phyloP scores from a whole-genome alignment of 805 yeast genomes.

The Metschnikowia amazonensis region DNA sequence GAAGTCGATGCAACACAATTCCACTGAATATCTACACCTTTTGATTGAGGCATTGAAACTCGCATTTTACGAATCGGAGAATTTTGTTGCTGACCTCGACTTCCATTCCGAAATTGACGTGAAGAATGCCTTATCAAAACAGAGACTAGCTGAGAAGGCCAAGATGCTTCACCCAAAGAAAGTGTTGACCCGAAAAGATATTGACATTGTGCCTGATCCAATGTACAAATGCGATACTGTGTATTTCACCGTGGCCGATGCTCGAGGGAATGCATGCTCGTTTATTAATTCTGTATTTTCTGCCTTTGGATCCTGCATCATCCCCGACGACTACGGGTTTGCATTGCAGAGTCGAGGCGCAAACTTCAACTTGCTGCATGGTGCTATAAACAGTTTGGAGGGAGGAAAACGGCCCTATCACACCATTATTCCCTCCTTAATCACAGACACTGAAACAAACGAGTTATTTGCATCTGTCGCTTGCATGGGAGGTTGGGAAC shows the following conservation, averaged over 20 bases:
- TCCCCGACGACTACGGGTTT: constrained; percentile 65
- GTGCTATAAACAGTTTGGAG: constrained; percentile 56
- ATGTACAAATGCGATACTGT: constrained; percentile 18
- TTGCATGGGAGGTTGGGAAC: constrained; percentile 85
- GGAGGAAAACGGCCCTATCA: constrained; percentile 76
- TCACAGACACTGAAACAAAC: constrained; percentile 39
- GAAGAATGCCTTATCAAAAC: constrained; percentile 38
- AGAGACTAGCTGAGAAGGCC: constrained; percentile 10
- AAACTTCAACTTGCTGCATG: constrained; percentile 60
- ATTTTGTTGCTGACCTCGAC: constrained; percentile 61
- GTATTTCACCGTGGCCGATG: constrained; percentile 16
- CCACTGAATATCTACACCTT: constrained; percentile 64
- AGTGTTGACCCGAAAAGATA: constrained; percentile 12
- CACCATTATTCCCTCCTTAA: constrained; percentile 79
- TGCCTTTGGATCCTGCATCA: constrained; percentile 65
- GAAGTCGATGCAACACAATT: constrained; percentile 52
- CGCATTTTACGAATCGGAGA: constrained; percentile 72
- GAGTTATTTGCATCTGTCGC: constrained; percentile 68
- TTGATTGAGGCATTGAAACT: constrained; percentile 69
- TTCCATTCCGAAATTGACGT: constrained; percentile 35
- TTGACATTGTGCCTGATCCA: constrained; percentile 16
- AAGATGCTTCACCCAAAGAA: constrained; percentile 5
- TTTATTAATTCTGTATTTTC: constrained; percentile 73
- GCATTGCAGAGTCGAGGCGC: constrained; percentile 73
- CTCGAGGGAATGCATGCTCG: constrained; percentile 51